Evolutionary conservation across 306 rosid genomes (phyloP).

Genomic region (Oxytropis ochrocephala): DNA sequence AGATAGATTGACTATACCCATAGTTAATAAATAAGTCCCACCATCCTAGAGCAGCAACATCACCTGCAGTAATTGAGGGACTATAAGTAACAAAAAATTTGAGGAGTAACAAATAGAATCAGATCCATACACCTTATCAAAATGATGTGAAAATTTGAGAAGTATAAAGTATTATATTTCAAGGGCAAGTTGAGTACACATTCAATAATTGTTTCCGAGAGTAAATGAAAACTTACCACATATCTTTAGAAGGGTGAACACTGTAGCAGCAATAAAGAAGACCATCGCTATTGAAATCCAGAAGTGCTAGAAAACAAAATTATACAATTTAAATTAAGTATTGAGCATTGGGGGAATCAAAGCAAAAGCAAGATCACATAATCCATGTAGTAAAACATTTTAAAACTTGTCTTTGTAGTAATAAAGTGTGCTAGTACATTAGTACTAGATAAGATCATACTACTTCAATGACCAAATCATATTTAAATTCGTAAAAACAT

Average conservation of each 20-base stretch:
- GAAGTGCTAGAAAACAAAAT: constrained; percentile 71
- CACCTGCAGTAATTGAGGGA: constrained; percentile 51
- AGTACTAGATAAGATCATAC: no score
- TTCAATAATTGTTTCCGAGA: neutral
- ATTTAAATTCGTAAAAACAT: no score
- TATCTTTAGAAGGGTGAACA: constrained; percentile 84
- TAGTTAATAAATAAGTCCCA: constrained; percentile 95
- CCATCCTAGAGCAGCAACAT: constrained; percentile 87
- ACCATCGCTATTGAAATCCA: constrained; percentile 99
- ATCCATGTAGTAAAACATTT: constrained; percentile 8
- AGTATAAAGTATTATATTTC: neutral
- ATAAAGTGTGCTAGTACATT: neutral
- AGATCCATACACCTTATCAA: constrained; percentile 1
- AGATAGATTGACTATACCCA: constrained; percentile 42
- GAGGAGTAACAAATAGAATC: neutral
- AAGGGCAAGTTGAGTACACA: neutral
- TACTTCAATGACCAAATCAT: no score
- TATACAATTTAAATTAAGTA: constrained; percentile 27
- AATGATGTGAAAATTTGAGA: neutral
- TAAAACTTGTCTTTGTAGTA: neutral
- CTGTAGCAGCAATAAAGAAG: constrained; percentile 84
- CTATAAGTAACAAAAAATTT: neutral
- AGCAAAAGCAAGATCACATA: neutral
- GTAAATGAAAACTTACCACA: constrained; percentile 53
- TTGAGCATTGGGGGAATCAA: neutral